Base-by-base conservation (phyloP, 805 yeast genomes). In the Kazachstania kunashirensis region DNA sequence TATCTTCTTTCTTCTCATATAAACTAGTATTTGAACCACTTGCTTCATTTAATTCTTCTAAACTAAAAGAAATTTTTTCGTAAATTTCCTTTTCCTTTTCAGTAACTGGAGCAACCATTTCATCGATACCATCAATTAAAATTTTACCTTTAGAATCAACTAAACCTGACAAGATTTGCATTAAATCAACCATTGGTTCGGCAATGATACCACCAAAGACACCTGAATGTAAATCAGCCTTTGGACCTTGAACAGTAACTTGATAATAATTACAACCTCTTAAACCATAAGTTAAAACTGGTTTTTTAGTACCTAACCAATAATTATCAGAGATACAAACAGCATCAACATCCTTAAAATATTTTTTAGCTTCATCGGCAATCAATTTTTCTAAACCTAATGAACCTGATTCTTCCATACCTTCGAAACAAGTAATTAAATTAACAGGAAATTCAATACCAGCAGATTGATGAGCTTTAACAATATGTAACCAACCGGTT, bases 331-430 rank as follows among this genome's bases (percentile, higher is more conserved):
- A 79, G 50, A 92, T 92, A 59, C 96, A 86, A 36, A 88, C 96
- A 25, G 95, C 86, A 57, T 89, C 94, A 34, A 88, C 94, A 29
- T 75, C 79, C 59, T 81, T 78, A 70, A 92, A 92, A 63, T 85
- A 92, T 27, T 63, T 60, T 36, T 71, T 61, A 38, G 94, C 88
- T 66, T 92, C 97, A 29, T 67, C 62, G 34, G 77, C 79, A 53
- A 92, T 81, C 52, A 92, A 73, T 24, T 67, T 77, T 49, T 89
- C 98, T 46, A 92, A 72, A 24, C 97, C 97, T 34, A 84, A 63
- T 24, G 96, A 85, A 17, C 99, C 99, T 45, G 88, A 78, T 66
- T 92, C 99, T 66, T 92, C 99, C 99, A 92, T 92, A 43, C 98
- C 97, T 66, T 92, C 99, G 53, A 92, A 92, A 63, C 96, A 85